Conservation (phyloP, 2,329 filamentous ascomycete species). For the Purpureocillium takamizusanense region DNA sequence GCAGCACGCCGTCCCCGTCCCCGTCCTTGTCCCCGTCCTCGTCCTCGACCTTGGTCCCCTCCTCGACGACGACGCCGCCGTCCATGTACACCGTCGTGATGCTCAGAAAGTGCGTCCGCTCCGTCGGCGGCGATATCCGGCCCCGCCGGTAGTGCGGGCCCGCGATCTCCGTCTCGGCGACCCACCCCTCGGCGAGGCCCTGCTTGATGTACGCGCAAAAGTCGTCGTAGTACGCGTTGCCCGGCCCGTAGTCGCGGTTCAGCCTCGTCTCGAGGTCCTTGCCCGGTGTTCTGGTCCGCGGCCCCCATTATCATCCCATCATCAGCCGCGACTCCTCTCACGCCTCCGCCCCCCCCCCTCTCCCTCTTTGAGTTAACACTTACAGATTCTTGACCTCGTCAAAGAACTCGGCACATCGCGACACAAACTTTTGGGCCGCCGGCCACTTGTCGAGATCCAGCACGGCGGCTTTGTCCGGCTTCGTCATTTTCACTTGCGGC, state of each 20-base stretch:
- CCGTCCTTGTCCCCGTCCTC: too few species aligned
- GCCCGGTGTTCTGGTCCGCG: slow-evolving; percentile 30
- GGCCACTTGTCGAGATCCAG: slow-evolving; percentile 13
- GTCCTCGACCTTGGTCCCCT: slow-evolving; percentile 35
- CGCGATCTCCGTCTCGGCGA: slow-evolving; percentile 30
- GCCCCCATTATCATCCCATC: neutral
- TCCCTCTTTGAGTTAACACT: slow-evolving; percentile 6
- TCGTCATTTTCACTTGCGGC: neutral
- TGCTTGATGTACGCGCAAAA: slow-evolving; percentile 27
- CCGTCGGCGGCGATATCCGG: slow-evolving; percentile 34
- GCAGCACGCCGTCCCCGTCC: neutral
- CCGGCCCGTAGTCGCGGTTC: slow-evolving; percentile 33
- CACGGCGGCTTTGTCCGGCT: neutral
- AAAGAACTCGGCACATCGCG: slow-evolving; percentile 19
- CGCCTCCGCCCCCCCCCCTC: too few species aligned
- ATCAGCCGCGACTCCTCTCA: too few species aligned
- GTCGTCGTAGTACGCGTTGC: slow-evolving; percentile 31
- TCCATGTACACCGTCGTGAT: slow-evolving; percentile 52
- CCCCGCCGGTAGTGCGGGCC: slow-evolving; percentile 37
- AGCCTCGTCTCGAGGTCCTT: slow-evolving; percentile 32
- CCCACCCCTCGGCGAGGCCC: slow-evolving; percentile 35
- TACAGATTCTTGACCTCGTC: slow-evolving; percentile 21
- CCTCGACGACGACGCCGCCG: slow-evolving; percentile 20
- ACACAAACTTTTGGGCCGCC: slow-evolving; percentile 17
- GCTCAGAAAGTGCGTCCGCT: slow-evolving; percentile 39